phyloP scores from a whole-genome alignment of 176 grass and related monocot species.

The Bonia amplexicaulis region DNA sequence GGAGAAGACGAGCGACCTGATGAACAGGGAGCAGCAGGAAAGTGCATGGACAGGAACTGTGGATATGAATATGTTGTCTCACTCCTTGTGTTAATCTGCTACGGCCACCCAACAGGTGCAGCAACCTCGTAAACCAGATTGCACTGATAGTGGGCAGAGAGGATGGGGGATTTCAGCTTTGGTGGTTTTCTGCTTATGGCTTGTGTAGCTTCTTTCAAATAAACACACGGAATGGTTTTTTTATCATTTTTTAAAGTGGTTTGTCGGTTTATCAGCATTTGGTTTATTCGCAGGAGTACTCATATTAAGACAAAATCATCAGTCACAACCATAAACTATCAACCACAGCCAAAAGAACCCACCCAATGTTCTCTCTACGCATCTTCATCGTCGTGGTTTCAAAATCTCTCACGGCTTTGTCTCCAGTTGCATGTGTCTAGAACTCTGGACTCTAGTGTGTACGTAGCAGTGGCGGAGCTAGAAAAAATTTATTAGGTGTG shows the following conservation, averaged over 20 bases:
- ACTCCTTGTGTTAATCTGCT: not conserved
- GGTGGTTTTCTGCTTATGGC: too few relatives aligned
- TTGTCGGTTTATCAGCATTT: too few relatives aligned
- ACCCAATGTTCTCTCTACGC: not conserved
- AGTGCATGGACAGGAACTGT: not conserved
- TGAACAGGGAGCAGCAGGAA: not conserved
- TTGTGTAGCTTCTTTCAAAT: too few relatives aligned
- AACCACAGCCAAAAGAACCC: too few relatives aligned
- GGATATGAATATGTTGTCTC: not conserved
- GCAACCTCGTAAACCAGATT: too few relatives aligned
- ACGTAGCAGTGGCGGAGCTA: not conserved
- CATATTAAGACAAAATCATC: too few relatives aligned
- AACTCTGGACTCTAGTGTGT: not conserved
- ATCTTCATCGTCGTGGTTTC: not conserved
- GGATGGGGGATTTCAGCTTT: too few relatives aligned
- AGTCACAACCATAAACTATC: too few relatives aligned
- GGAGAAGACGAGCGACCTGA: not conserved
- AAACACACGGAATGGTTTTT: too few relatives aligned
- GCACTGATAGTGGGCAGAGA: too few relatives aligned
- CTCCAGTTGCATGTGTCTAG: not conserved
- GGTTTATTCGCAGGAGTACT: accelerated
- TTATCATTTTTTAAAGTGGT: too few relatives aligned
- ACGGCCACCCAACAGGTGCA: not conserved
- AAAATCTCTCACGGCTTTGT: not conserved
- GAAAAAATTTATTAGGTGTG: too few relatives aligned